Percentiles rank a stretch among this genome's conserved stretches.
Evolutionary conservation across 176 grass and related monocot genomes (phyloP).

Genomic region (Coix lacrymajobi): DNA sequence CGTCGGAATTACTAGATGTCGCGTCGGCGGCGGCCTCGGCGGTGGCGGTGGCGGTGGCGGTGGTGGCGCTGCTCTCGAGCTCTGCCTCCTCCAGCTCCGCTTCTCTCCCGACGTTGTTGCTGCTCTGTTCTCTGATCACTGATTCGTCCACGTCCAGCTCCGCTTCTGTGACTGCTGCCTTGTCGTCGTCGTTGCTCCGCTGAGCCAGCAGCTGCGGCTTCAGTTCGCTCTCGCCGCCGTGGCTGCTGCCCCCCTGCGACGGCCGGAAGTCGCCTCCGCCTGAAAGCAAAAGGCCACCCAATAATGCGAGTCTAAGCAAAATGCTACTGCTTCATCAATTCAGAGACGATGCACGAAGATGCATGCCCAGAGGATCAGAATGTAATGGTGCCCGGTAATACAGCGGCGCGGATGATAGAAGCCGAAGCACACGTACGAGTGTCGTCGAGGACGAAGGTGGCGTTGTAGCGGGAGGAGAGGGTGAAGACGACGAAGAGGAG

Average conservation of each 20-base stretch:
- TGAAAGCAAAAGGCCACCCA: not conserved
- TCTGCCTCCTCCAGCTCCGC: not conserved
- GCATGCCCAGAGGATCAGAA: too few relatives aligned
- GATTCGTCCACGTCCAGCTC: not conserved
- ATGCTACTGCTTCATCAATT: not conserved
- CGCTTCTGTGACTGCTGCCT: not conserved
- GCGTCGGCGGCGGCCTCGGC: not conserved
- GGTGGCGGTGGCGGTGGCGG: not conserved
- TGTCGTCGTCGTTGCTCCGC: not conserved
- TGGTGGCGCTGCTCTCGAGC: not conserved
- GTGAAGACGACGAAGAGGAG: slow-evolving; percentile 56
- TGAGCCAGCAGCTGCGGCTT: not conserved
- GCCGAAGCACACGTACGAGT: not conserved
- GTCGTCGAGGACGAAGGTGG: slow-evolving; percentile 6
- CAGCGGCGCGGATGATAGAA: not conserved
- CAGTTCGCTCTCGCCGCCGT: not conserved
- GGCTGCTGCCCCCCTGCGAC: not conserved
- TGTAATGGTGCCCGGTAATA: too few relatives aligned
- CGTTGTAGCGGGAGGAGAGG: slow-evolving; percentile 39
- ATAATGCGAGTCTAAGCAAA: not conserved
- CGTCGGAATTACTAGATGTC: not conserved
- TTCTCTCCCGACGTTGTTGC: not conserved
- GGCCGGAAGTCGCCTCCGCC: slow-evolving; percentile 18
- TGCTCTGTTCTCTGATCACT: not conserved
- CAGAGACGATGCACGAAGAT: not conserved